These are phyloP conservation scores for Magnolia changhungtana DNA, from an alignment of 164 flowering plant species.

Conservation along the genomic window DNA sequence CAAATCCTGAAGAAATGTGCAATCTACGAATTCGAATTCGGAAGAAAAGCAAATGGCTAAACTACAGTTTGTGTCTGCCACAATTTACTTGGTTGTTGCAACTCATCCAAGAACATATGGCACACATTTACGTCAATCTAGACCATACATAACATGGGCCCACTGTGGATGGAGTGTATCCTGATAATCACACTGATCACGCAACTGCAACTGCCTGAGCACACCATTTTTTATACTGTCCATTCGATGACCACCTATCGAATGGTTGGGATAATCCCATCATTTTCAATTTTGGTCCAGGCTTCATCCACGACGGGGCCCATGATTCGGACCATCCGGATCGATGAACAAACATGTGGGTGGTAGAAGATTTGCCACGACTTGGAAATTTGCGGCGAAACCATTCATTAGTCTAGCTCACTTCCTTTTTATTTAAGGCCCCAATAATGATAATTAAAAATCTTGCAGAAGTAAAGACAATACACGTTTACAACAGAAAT, in stretches of 20 bases:
- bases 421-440: background rate
- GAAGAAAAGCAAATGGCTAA: no score
- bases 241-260: background rate
- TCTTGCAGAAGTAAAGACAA: background rate
- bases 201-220: background rate
- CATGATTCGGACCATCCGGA: background rate
- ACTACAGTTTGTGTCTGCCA: no score
- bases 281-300: background rate
- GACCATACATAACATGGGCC: no score
- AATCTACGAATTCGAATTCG: no score
- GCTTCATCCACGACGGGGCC: background rate
- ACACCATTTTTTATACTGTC: background rate
- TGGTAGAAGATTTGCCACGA: background rate
- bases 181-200: background rate
- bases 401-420: background rate
- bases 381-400: background rate
- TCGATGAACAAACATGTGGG: background rate
- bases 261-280: background rate
- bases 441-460: background rate
- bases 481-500: no score
- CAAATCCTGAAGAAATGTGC: no score
- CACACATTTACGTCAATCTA: no score
- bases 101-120: no score
- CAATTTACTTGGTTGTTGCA: no score
- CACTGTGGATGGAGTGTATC: no score